Evolutionary conservation across 768 basidiomycete species (phyloP).

Genomic region (Kwoniella bestiolae): DNA sequence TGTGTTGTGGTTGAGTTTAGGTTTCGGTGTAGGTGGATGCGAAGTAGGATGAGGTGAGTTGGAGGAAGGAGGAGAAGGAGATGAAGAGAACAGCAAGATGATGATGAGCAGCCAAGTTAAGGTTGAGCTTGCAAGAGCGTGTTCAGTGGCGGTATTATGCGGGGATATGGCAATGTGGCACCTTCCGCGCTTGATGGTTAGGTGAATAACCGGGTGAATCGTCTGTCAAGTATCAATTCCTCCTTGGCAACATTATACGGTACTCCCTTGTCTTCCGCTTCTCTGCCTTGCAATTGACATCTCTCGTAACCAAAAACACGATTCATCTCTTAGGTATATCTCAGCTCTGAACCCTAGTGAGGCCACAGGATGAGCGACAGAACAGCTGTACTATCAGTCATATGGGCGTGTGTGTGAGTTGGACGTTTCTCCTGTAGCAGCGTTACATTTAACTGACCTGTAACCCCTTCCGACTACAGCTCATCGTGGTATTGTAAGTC

Average conservation of each 20-base stretch:
- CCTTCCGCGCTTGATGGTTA: not conserved
- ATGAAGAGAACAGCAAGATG: not conserved
- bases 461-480: slow-evolving; percentile 22
- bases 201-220: slow-evolving; percentile 11
- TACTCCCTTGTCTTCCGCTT: too few species aligned
- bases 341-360: not conserved
- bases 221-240: too few species aligned
- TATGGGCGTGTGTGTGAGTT: slow-evolving; percentile 51
- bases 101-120: not conserved
- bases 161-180: not conserved
- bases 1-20: slow-evolving; percentile 14
- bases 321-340: too few species aligned
- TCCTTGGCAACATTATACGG: too few species aligned
- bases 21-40: slow-evolving; percentile 4
- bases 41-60: not conserved
- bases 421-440: not conserved
- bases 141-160: not conserved
- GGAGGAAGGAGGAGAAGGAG: not conserved
- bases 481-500: slow-evolving; percentile 56
- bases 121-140: not conserved
- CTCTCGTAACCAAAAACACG: too few species aligned
- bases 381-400: slow-evolving; percentile 31
- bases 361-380: slow-evolving; percentile 19
- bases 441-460: not conserved
- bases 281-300: too few species aligned